Evolutionary conservation across 1,284 basidiomycete species (phyloP), one percentile per base, ranked within the genome.

Genomic region (Gomphus bonarii): DNA sequence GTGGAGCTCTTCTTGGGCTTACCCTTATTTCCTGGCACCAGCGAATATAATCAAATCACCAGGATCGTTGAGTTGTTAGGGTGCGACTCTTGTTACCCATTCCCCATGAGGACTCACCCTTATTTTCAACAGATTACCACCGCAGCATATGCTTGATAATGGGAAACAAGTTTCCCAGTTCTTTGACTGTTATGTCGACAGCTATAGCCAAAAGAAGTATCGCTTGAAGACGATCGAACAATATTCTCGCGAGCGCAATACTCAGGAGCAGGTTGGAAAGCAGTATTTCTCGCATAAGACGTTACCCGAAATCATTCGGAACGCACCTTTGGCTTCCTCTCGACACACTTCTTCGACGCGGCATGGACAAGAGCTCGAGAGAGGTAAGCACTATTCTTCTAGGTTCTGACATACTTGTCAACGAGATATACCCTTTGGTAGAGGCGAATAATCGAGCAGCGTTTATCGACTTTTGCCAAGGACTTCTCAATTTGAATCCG

Each of bases 21-120:
- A 54, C 95, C 95, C 16, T 76, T 99, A 35, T 99, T 99, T 75
- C 95, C 95, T 1, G 97, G 95, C 25, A 98, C 97, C 22, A 95
- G 92, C 75, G 97, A 99, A 73, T 99, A 97, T 73, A 99, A 99
- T 72, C 95, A 99, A 69, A 81, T 98, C 55, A 94, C 91, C 40
- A 79, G 95, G 54, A 98, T 99, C 61, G 87, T 97, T 44, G 95
- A 98, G 68, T 98, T 99, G 95, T 83, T 99, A 35, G 95, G 95
- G 91, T 94, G 69, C 54, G 86, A 75, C 18, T 10, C n/a, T 11
- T 8, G 40, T 55, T 55, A 51, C 63, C 9, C 42, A 40, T 30
- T n/a, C 16, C 18, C 16, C 7, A 20, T 22, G 2, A 42, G n/a
- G 16, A 28, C 38, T 52, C 58, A 57, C 55, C 11, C 33, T 35